Percentiles rank a stretch among this genome's conserved stretches.
Evolutionary conservation across 176 grass and related monocot genomes (phyloP).

Genomic region (Areca catechu): DNA sequence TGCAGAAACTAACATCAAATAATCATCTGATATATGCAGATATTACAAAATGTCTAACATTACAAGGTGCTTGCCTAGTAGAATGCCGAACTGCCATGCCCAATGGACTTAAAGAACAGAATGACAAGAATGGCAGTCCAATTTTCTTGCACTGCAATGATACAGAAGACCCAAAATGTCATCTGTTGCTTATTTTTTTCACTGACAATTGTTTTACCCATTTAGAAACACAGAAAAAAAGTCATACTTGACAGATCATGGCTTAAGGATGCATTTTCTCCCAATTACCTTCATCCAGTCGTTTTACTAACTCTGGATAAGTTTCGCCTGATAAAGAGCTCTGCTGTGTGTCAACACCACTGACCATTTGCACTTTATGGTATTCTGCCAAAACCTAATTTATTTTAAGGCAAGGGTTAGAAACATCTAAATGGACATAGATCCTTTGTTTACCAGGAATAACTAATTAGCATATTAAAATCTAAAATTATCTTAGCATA

Average conservation of each 20-base stretch:
- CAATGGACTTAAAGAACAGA: too few species aligned
- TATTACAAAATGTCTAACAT: too few species aligned
- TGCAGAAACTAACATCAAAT: too few species aligned
- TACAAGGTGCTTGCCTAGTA: too few species aligned
- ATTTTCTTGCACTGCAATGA: too few species aligned
- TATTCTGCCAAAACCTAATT: conserved; percentile 77
- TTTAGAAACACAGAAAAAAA: background rate
- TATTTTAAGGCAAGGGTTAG: conserved; percentile 26
- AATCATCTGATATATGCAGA: too few species aligned
- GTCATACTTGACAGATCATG: background rate
- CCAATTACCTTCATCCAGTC: conserved; percentile 76
- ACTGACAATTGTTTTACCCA: too few species aligned
- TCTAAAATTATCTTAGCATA: background rate
- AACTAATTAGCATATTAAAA: background rate
- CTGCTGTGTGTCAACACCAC: conserved; percentile 29
- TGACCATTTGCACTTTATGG: conserved; percentile 35
- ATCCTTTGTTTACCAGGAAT: conserved; percentile 3
- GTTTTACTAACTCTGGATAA: conserved; percentile 51
- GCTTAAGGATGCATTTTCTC: conserved; percentile 3
- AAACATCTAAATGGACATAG: background rate
- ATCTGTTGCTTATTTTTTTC: too few species aligned
- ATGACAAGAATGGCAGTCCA: too few species aligned
- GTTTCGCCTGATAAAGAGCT: conserved; percentile 43
- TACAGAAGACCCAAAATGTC: too few species aligned
- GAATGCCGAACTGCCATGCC: too few species aligned